Conservation (phyloP, 2,329 filamentous ascomycete genomes). For the Pezicula rhizophila region DNA sequence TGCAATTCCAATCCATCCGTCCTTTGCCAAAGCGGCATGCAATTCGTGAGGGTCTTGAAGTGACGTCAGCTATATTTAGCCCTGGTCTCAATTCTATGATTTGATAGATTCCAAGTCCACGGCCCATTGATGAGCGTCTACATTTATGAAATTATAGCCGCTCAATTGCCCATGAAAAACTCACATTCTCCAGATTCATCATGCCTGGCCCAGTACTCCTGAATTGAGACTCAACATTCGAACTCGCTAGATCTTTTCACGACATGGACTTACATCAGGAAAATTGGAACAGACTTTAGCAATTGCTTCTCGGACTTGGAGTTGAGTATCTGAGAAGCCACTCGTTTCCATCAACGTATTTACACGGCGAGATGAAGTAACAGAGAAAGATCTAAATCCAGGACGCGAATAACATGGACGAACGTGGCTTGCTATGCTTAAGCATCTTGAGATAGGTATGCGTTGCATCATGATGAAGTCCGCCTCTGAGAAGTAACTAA, state of each 20-base stretch:
- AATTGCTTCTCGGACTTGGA: conserved; percentile 67
- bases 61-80: too few relatives aligned
- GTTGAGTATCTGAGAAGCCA: conserved; percentile 66
- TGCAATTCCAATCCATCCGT: conserved; percentile 78
- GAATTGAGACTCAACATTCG: neutral
- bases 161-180: neutral
- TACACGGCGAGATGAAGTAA: conserved; percentile 9
- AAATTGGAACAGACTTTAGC: conserved; percentile 63
- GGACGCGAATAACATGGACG: neutral
- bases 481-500: neutral
- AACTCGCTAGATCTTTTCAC: neutral
- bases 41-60: conserved; percentile 60
- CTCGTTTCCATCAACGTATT: conserved; percentile 61
- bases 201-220: conserved; percentile 67
- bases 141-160: too few relatives aligned
- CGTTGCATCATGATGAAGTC: conserved; percentile 4
- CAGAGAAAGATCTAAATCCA: conserved; percentile 11
- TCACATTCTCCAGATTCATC: conserved; percentile 58
- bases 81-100: too few relatives aligned
- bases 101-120: too few relatives aligned
- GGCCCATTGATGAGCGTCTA: too few relatives aligned
- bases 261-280: conserved; percentile 42
- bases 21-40: conserved; percentile 66
- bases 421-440: conserved; percentile 1
- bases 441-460: conserved; percentile 8